phyloP scores from a whole-genome alignment of 371 early-diverging fungal genomes.

The Mortierella sp. region DNA sequence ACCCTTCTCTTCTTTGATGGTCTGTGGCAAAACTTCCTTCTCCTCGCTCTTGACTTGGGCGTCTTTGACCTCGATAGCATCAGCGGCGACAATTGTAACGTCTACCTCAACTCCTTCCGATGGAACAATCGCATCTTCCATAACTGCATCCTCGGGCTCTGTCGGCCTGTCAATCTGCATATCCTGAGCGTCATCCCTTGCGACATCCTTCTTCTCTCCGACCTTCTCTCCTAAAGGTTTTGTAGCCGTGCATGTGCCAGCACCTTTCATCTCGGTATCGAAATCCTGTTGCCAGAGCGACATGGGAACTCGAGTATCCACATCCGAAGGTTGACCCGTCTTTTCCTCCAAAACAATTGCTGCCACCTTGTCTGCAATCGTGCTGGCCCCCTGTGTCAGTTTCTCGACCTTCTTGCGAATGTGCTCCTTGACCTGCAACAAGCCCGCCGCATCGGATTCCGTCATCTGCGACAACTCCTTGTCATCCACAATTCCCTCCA shows the following conservation, averaged over 20 bases:
- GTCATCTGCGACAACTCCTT: conserved; percentile 18
- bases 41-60: conserved; percentile 9
- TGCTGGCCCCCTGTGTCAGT: conserved; percentile 52
- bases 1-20: background rate
- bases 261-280: conserved; percentile 6
- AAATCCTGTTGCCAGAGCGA: conserved; percentile 38
- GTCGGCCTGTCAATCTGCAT: conserved; percentile 1
- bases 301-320: conserved; percentile 40
- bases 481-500: conserved; percentile 60
- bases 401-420: conserved; percentile 39
- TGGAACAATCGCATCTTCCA: conserved; percentile 21
- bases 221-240: conserved; percentile 4
- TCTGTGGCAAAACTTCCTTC: background rate
- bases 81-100: background rate
- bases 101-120: conserved; percentile 5
- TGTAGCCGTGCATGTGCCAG: background rate
- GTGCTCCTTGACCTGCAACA: conserved; percentile 34
- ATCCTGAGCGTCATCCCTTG: background rate
- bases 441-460: conserved; percentile 27
- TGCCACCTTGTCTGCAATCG: conserved; percentile 54
- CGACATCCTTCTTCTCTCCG: background rate
- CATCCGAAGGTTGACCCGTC: conserved; percentile 15
- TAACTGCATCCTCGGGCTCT: conserved; percentile 25
- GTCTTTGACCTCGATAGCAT: background rate
- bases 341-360: conserved; percentile 41